These are phyloP conservation scores for Chamaecyparis obtusa DNA, from an alignment of 75 land plant species.

Conservation along the genomic window DNA sequence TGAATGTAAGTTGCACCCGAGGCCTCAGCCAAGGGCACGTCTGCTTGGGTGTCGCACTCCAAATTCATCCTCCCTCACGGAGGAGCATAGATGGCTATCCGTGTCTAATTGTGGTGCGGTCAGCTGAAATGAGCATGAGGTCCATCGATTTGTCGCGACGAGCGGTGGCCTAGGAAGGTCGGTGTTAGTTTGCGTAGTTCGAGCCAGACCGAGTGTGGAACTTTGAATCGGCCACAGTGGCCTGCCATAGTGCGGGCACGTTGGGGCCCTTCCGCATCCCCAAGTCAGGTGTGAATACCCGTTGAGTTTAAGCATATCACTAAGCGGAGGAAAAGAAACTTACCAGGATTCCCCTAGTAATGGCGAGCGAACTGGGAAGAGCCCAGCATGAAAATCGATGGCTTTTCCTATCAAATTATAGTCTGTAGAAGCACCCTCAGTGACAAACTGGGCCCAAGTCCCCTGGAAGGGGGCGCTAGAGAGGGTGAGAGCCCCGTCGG, in stretches of 20 bases:
- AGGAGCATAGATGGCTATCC: background rate
- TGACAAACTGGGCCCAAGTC: background rate
- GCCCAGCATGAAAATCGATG: no score
- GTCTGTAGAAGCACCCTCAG: background rate
- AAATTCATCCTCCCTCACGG: background rate
- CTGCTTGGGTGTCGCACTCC: background rate
- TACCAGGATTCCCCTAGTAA: no score
- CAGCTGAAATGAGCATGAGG: background rate
- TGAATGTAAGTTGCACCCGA: conserved; percentile 38
- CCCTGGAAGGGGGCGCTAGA: background rate
- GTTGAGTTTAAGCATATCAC: conserved; percentile 11
- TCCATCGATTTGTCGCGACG: background rate
- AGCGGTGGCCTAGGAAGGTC: background rate
- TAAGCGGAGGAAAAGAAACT: conserved; percentile 2
- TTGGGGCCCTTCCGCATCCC: background rate
- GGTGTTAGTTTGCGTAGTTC: no score
- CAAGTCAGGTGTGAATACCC: background rate
- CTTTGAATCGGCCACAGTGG: no score
- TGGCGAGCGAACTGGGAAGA: no score
- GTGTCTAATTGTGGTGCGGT: background rate
- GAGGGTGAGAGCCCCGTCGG: conserved; percentile 12
- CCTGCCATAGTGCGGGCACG: no score
- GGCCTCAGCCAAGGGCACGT: conserved; percentile 5
- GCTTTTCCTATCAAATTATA: background rate
- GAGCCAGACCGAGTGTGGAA: no score